These are phyloP conservation scores for Pholiota adiposa DNA, from an alignment of 1,284 basidiomycete genomes.

Conservation along the genomic window DNA sequence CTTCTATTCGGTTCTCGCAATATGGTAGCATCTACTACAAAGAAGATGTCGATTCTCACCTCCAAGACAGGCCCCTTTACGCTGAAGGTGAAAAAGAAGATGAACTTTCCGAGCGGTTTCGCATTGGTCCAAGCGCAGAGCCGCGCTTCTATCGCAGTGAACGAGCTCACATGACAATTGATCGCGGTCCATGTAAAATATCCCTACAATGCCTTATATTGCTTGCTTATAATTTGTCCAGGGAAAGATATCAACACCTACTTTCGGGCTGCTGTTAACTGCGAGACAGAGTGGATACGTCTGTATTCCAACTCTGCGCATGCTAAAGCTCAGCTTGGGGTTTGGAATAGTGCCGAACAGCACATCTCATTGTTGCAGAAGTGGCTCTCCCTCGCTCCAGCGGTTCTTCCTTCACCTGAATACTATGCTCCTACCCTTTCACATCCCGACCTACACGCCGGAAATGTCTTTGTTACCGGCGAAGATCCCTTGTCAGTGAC, in stretches of 20 bases:
- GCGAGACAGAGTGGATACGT: constrained; percentile 10
- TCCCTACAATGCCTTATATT: background rate
- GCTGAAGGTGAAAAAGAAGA: background rate
- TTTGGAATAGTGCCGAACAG: background rate
- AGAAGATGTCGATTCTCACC: background rate
- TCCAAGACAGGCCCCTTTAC: constrained; percentile 10
- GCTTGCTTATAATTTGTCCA: background rate
- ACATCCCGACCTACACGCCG: constrained; percentile 9
- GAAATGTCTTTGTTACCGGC: constrained; percentile 1
- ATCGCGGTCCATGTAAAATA: constrained; percentile 13
- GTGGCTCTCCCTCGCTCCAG: background rate
- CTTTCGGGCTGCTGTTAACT: constrained; percentile 5
- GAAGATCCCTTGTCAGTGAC: background rate
- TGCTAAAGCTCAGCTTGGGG: background rate
- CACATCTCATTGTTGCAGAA: background rate
- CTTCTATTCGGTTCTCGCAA: constrained; percentile 11
- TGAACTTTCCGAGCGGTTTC: constrained; percentile 8
- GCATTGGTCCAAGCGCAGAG: constrained; percentile 14
- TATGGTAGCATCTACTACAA: constrained; percentile 11
- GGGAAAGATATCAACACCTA: constrained; percentile 9
- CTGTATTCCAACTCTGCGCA: background rate
- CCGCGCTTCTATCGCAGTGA: constrained; percentile 10
- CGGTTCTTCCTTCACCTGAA: constrained; percentile 1
- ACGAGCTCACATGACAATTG: constrained; percentile 6
- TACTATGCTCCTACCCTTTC: constrained; percentile 1